Percentiles rank a stretch among this genome's conserved stretches.
Conservation (phyloP, 805 yeast species). For the Candida qinlingensis region DNA sequence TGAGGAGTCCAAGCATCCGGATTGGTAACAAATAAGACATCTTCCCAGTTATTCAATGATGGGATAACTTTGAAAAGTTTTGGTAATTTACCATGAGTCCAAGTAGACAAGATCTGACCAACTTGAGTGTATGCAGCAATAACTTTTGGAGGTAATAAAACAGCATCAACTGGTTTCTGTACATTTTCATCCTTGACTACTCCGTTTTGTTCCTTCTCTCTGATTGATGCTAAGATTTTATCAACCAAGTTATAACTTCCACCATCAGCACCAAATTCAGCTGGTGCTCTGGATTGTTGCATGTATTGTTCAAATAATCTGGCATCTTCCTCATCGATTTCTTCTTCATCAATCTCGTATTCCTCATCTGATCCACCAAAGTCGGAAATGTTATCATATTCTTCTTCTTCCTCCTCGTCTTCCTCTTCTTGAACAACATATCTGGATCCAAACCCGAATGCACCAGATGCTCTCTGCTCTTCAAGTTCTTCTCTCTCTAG, state of each 20-base stretch:
- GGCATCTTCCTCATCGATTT: conserved; percentile 75
- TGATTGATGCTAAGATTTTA: conserved; percentile 84
- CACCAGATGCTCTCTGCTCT: conserved; percentile 24
- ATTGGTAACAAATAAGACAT: conserved; percentile 83
- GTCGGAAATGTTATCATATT: conserved; percentile 41
- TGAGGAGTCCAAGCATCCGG: conserved; percentile 95
- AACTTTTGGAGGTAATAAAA: conserved; percentile 90
- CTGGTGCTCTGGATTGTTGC: conserved; percentile 32
- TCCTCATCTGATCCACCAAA: conserved; percentile 43
- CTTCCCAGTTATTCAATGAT: conserved; percentile 91
- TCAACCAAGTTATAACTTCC: conserved; percentile 77
- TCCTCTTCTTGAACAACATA: conserved; percentile 47
- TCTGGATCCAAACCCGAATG: conserved; percentile 27
- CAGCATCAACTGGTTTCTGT: conserved; percentile 58
- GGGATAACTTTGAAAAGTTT: conserved; percentile 94
- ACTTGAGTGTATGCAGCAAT: conserved; percentile 91
- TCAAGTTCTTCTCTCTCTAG: conserved; percentile 59
- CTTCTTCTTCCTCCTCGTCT: conserved; percentile 31
- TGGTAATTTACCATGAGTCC: conserved; percentile 96
- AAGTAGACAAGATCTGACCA: conserved; percentile 79
- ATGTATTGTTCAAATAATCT: conserved; percentile 78
- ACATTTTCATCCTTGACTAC: conserved; percentile 24
- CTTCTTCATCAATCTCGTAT: conserved; percentile 57
- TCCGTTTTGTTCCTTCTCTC: conserved; percentile 55
- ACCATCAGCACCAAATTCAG: conserved; percentile 29